phyloP scores from a whole-genome alignment of 2,329 filamentous ascomycete species.

The Colletotrichum lindemuthianum region DNA sequence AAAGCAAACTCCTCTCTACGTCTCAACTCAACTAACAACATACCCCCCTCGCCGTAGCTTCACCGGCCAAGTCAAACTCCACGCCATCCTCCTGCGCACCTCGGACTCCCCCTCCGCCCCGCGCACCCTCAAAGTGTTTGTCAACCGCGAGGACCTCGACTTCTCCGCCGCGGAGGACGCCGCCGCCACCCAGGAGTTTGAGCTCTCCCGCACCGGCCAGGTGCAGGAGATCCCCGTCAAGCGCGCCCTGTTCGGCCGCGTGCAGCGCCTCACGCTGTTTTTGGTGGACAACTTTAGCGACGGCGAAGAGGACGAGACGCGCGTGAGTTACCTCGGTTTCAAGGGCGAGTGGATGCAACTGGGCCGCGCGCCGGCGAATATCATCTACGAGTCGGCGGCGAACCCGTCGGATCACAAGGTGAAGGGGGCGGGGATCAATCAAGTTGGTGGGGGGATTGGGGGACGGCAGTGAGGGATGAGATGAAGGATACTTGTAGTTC shows the following conservation, averaged over 20 bases:
- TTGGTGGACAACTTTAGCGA: slow-evolving; percentile 90
- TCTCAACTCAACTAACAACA: slow-evolving; percentile 1
- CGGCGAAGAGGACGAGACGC: slow-evolving; percentile 82
- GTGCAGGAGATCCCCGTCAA: slow-evolving; percentile 90
- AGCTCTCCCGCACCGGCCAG: slow-evolving; percentile 80
- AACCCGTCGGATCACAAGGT: slow-evolving; percentile 88
- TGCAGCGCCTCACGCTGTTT: slow-evolving; percentile 85
- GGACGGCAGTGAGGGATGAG: slow-evolving; percentile 38
- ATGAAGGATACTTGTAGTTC: background rate
- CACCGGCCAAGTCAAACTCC: slow-evolving; percentile 91
- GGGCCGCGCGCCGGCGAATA: slow-evolving; percentile 82
- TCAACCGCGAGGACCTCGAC: slow-evolving; percentile 89
- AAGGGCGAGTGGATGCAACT: slow-evolving; percentile 87
- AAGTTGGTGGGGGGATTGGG: slow-evolving; percentile 66
- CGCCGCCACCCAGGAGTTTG: slow-evolving; percentile 77
- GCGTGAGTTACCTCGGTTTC: slow-evolving; percentile 74
- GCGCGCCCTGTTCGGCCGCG: slow-evolving; percentile 87
- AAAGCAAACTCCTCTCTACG: background rate
- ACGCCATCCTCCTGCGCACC: slow-evolving; percentile 87
- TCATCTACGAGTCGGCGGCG: slow-evolving; percentile 92
- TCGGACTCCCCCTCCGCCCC: slow-evolving; percentile 77
- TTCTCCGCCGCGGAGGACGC: slow-evolving; percentile 79
- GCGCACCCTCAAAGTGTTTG: slow-evolving; percentile 84
- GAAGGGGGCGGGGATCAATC: slow-evolving; percentile 65
- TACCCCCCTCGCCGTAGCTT: slow-evolving; percentile 66